Evolutionary conservation across 192 early-diverging fungal genomes (phyloP), one percentile per base, ranked within the genome.

Genomic region (Gigaspora rosea): DNA sequence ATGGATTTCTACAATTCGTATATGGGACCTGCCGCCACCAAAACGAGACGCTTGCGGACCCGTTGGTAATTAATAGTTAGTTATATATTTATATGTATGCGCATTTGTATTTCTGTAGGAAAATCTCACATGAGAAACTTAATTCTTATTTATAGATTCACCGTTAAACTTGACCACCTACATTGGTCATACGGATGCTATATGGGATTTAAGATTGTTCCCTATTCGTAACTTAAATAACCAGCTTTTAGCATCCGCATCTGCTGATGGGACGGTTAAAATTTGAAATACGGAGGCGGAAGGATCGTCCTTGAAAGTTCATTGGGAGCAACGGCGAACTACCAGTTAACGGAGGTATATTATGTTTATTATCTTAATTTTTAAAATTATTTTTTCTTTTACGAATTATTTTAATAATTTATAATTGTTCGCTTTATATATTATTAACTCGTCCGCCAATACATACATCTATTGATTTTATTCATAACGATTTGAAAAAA

Each of bases 221-320:
- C n/a, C n/a, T n/a, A n/a, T n/a, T n/a, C n/a, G n/a, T 77, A 87
- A 84, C 46, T 76, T 84, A 35, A 79, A 85, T 32, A 81, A 82
- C 41, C 78, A 83, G n/a, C 62, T 90, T 9, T 78, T 96, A 11
- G 91, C 88, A 4, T 93, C 93, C 9, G 90, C 90, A 3, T 92
- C 93, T 50, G 89, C 91, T 16, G 95, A 96, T 81, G 92, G 93
- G 1, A 89, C 90, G 4, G 84, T 94, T 18, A 95, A 93, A 81
- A 84, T 96, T 18, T 96, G 94, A 91, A 90, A 95, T 69, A 90
- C 86, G 2, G 79, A 84, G 58, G 72, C 78, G 10, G 80, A 66
- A 22, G 80, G 75, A 5, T 82, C 82, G 22, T 77, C 84, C 13
- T 57, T 90, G 32, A 87, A 86, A 67, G 80, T 80, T 4, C 82